Percentiles rank a stretch among this genome's conserved stretches.
Conservation (phyloP, 2,329 filamentous ascomycete species). For the Pseudocercospora cruenta region DNA sequence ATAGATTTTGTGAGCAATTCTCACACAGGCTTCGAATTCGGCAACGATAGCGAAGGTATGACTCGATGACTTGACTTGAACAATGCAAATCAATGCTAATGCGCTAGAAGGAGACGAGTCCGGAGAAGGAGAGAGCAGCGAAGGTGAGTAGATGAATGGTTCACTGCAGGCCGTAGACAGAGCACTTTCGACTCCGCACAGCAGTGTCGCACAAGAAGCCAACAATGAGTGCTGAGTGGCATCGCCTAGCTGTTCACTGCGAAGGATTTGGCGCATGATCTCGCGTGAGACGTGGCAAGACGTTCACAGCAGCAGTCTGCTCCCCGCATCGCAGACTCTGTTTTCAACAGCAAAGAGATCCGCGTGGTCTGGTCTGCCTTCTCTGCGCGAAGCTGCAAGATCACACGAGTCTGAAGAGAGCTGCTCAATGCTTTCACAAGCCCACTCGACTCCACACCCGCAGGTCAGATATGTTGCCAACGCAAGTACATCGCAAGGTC, state of each 20-base stretch:
- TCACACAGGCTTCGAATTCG: conserved; percentile 77
- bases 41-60: conserved; percentile 55
- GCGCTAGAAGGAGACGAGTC: conserved; percentile 48
- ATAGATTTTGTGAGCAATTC: conserved; percentile 93
- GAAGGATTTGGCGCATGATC: background rate
- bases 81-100: conserved; percentile 48
- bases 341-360: background rate
- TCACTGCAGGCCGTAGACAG: background rate
- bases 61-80: conserved; percentile 53
- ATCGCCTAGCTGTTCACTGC: background rate
- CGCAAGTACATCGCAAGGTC: too few relatives aligned
- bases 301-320: background rate
- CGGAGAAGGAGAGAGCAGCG: conserved; percentile 31
- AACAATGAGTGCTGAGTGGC: background rate
- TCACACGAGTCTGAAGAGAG: too few relatives aligned
- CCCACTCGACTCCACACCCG: too few relatives aligned
- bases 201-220: background rate
- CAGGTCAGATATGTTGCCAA: too few relatives aligned
- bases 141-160: conserved; percentile 10
- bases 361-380: background rate
- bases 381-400: background rate
- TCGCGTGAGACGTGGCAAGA: background rate
- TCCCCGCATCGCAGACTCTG: background rate
- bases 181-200: background rate
- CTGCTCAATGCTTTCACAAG: too few relatives aligned